Conservation (phyloP, 108 stramenopile species). For the Fragilaria crotonensis region DNA sequence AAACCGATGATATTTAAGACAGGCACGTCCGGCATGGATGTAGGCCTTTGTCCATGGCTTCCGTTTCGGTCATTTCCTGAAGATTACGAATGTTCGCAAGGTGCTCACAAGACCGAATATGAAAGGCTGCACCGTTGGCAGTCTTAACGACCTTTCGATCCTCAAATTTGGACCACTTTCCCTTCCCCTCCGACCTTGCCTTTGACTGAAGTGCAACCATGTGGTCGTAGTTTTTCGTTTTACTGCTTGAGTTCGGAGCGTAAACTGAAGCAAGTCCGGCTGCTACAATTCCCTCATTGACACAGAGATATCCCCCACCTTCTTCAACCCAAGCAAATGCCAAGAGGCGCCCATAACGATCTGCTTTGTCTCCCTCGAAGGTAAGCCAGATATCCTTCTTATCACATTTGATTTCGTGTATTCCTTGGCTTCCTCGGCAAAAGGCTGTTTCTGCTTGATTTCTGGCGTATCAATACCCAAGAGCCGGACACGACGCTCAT, state of each 20-base stretch:
- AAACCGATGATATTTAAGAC: too few relatives aligned
- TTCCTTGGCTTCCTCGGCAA: slow-evolving; percentile 69
- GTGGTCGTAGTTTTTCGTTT: slow-evolving; percentile 52
- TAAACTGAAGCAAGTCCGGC: slow-evolving; percentile 53
- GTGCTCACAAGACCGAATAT: slow-evolving; percentile 53
- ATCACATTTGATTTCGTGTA: slow-evolving; percentile 54
- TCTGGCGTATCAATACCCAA: slow-evolving; percentile 79
- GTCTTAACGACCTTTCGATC: slow-evolving; percentile 42
- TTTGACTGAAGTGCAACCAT: slow-evolving; percentile 41
- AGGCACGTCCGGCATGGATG: slow-evolving; percentile 67
- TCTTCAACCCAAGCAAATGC: slow-evolving; percentile 51
- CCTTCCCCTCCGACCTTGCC: slow-evolving; percentile 28
- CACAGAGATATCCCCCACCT: slow-evolving; percentile 37
- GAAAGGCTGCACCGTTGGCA: slow-evolving; percentile 60
- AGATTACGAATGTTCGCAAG: slow-evolving; percentile 35
- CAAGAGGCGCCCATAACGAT: slow-evolving; percentile 66
- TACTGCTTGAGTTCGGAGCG: slow-evolving; percentile 31
- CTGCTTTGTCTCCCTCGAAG: slow-evolving; percentile 37
- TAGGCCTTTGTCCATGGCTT: slow-evolving; percentile 52
- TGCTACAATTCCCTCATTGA: slow-evolving; percentile 74
- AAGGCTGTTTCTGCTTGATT: slow-evolving; percentile 67
- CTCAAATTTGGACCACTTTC: slow-evolving; percentile 32
- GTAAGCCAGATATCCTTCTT: slow-evolving; percentile 47
- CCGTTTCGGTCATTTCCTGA: slow-evolving; percentile 25
- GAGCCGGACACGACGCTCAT: slow-evolving; percentile 55